Evolutionary conservation across 2,329 filamentous ascomycete genomes (phyloP), one percentile per base, ranked within the genome.

Genomic region (Clarireedia paspali): DNA sequence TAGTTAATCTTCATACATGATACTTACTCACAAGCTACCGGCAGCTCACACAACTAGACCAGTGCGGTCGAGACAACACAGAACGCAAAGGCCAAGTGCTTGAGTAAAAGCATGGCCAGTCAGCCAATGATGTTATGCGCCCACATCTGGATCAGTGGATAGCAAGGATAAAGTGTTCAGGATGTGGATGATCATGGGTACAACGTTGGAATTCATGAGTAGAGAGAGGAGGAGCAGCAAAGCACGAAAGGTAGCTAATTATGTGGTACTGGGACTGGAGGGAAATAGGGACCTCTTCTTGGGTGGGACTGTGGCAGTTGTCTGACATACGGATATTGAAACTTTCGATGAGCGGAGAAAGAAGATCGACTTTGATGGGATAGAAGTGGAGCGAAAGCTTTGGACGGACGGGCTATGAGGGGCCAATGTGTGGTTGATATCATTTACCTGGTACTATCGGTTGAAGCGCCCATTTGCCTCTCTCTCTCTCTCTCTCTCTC

Each of bases 41-140:
- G 44, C 45, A 54, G 40, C 44, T 47, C 51, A 15, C 24, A 40
- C 15, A 20, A 26, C 44, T 23, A 14, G 12, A 23, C 23, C 23
- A 46, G 59, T 60, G 53, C 59, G 58, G 60, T 64, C 63, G 58
- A 64, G 63, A 67, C 64, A 63, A 60, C 59, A 62, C 59, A 59
- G 59, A 57, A 61, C 40, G 59, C 62, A 65, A 61, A 61, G 62
- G 66, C 61, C 63, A 63, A 65, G 62, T 66, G 62, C 66, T 64
- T 63, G 63, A 65, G 59, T 58, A 60, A 58, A 59, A 47, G 24
- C 20, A 20, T 12, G 30, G 10, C 55, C 53, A 56, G 44, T 55
- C 58, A 61, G 56, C 64, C 66, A 67, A 66, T 68, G 58, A 63
- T 58, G 45, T 50, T 55, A 63, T 65, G 60, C 65, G 60, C 61